Base-by-base conservation (phyloP, 1,139 yeast genomes). In the Debaryomyces psychrophilus region DNA sequence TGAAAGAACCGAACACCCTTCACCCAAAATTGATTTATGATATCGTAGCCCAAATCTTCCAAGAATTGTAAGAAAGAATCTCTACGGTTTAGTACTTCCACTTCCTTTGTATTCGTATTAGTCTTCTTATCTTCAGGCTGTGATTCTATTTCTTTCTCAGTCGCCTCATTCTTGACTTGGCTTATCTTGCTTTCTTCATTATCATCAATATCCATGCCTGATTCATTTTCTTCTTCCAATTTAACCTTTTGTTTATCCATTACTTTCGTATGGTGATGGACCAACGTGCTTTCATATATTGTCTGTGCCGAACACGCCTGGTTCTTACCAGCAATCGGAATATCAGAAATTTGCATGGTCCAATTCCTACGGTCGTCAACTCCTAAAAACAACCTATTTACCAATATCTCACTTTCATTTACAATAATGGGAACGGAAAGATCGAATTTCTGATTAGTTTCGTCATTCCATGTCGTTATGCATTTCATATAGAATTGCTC, bases 311-410 rank as follows among this genome's bases (percentile, higher is more conserved):
- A 66, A 78, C 83, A 41, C 71, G 77, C 51, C 77, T 85, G 67
- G 77, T 78, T 59, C 81, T 80, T 87, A 7, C 97, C 97, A 3
- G 95, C 96, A 28, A 87, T 85, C 0, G 97, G 97, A 12, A 90
- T 85, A 66, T 90, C 97, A 7, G 83, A 73, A 18, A 87, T 75
- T 53, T 83, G 87, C 25, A 90, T 57, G 1, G 85, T 76, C 95
- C 96, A 87, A 31, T 55, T 61, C 48, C 61, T 55, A 65, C 73
- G 50, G 57, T 62, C 53, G 33, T 60, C 58, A 31, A 64, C 66
- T 20, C 64, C 67, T 18, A 55, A 47, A 47, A 73, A 73, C 36
- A 73, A 56, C 31, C 68, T 56, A 38, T 61, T 66, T 18, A 62
- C 71, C 37, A 57, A 54, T 6, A 67, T 50, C 7, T 56, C 56